phyloP scores from a whole-genome alignment of 2,329 filamentous ascomycete genomes.

The Bipolaris victoriae region DNA sequence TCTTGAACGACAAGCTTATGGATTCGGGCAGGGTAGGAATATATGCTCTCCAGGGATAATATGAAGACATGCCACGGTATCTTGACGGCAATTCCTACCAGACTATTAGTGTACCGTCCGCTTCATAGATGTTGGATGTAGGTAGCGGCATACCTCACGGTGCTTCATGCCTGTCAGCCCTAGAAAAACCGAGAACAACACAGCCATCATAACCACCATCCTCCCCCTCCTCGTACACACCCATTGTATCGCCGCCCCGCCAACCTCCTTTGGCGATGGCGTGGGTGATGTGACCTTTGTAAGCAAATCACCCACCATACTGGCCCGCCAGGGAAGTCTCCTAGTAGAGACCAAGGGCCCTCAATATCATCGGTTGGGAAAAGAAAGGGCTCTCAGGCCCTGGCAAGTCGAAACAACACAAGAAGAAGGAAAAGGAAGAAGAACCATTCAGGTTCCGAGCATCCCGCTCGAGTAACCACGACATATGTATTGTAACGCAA shows the following conservation, averaged over 20 bases:
- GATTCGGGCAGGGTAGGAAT: slow-evolving; percentile 32
- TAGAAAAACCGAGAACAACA: slow-evolving; percentile 30
- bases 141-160: slow-evolving; percentile 20
- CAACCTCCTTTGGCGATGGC: slow-evolving; percentile 30
- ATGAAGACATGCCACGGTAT: slow-evolving; percentile 36
- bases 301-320: slow-evolving; percentile 34
- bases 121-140: background rate
- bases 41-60: slow-evolving; percentile 40
- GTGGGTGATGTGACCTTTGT: slow-evolving; percentile 37
- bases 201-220: slow-evolving; percentile 26
- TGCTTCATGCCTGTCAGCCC: slow-evolving; percentile 28
- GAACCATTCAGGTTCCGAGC: too few species aligned
- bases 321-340: background rate
- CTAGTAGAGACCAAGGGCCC: background rate
- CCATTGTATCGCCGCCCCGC: slow-evolving; percentile 40
- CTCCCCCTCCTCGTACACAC: slow-evolving; percentile 39
- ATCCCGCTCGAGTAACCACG: too few species aligned
- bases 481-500: background rate
- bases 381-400: background rate
- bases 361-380: background rate
- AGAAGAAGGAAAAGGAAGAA: background rate
- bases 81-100: slow-evolving; percentile 32
- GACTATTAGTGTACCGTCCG: slow-evolving; percentile 8
- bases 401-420: background rate
- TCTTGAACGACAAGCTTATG: slow-evolving; percentile 35